Evolutionary conservation across 2,329 filamentous ascomycete species (phyloP).

Genomic region (Phaeomoniella chlamydospora): DNA sequence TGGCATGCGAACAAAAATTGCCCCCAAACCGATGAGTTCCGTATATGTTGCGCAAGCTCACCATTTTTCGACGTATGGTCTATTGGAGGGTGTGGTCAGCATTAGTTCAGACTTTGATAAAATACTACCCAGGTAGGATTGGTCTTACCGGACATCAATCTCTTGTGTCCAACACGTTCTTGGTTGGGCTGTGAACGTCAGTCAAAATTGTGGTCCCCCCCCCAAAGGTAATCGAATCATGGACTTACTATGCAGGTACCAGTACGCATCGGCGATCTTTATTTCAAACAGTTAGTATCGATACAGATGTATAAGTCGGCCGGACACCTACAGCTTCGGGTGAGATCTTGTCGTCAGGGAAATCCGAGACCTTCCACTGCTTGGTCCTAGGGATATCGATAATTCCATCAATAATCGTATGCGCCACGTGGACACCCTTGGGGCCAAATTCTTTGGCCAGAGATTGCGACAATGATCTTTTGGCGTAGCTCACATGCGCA

Average conservation of each 20-base stretch:
- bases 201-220: background rate
- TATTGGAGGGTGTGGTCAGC: no score
- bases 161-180: slow-evolving; percentile 69
- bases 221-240: background rate
- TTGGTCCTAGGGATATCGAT: slow-evolving; percentile 68
- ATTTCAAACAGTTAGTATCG: no score
- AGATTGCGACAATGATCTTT: slow-evolving; percentile 58
- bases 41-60: no score
- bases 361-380: slow-evolving; percentile 38
- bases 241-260: slow-evolving; percentile 52
- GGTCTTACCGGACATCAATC: slow-evolving; percentile 64
- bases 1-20: no score
- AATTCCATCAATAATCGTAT: slow-evolving; percentile 70
- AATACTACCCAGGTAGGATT: no score
- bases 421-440: slow-evolving; percentile 67
- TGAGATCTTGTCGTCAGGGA: slow-evolving; percentile 53
- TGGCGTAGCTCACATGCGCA: slow-evolving; percentile 66
- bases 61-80: slow-evolving; percentile 74
- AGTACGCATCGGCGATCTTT: slow-evolving; percentile 77
- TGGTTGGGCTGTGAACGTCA: slow-evolving; percentile 43
- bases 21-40: no score
- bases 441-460: slow-evolving; percentile 75
- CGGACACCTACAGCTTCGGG: slow-evolving; percentile 51
- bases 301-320: no score
- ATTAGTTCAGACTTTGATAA: no score